These are phyloP conservation scores for Vitis hybrid DNA, from an alignment of 177 flowering plant species.

Conservation along the genomic window DNA sequence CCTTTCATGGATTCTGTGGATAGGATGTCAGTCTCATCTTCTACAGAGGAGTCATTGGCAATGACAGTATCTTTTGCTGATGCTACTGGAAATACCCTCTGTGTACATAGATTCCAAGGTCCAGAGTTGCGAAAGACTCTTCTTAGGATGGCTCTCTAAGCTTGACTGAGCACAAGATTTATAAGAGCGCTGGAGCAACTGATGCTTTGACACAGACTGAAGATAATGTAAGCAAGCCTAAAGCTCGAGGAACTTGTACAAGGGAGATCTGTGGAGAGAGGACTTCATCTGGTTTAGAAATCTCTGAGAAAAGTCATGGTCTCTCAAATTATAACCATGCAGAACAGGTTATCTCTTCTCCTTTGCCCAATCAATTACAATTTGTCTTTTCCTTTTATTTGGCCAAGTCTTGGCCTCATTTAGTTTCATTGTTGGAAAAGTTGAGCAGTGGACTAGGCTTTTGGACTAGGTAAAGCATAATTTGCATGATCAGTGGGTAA, in stretches of 20 bases:
- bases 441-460: no score
- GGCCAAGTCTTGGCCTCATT: no score
- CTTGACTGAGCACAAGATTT: conserved; percentile 67
- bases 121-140: conserved; percentile 43
- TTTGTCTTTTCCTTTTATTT: no score
- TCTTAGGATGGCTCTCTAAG: conserved; percentile 47
- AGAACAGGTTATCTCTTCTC: conserved; percentile 11
- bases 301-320: conserved; percentile 25
- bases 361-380: no score
- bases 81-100: no score
- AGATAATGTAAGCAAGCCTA: conserved; percentile 29
- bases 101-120: conserved; percentile 31
- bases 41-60: no score
- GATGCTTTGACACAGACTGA: conserved; percentile 96
- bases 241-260: conserved; percentile 2
- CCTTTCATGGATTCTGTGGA: no score
- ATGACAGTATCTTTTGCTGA: no score
- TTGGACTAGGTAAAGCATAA: no score
- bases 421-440: no score
- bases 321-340: conserved; percentile 22
- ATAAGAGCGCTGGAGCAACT: conserved; percentile 52
- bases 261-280: conserved; percentile 24
- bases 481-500: no score
- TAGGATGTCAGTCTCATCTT: no score
- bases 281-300: conserved; percentile 12